A percentile compares a stretch with the other conserved stretches of the same genome.
These are phyloP conservation scores for Podospora anserina DNA, from an alignment of 495 filamentous ascomycete species.

Conservation along the genomic window DNA sequence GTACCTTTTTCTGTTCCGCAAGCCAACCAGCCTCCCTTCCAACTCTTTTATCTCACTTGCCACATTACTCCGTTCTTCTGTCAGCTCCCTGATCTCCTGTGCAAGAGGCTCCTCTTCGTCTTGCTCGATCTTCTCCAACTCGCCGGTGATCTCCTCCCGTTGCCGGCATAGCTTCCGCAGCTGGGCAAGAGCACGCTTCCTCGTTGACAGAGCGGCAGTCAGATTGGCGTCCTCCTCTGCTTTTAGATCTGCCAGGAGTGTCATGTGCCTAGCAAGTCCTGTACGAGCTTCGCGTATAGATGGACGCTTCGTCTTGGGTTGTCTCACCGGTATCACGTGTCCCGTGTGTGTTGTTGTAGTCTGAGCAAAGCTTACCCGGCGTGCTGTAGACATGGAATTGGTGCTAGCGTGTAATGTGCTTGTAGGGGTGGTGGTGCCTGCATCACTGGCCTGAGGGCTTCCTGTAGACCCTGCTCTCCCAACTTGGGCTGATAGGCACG, in stretches of 20 bases:
- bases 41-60: constrained; percentile 58
- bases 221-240: constrained; percentile 66
- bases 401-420: constrained; percentile 3
- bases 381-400: neutral
- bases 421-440: constrained; percentile 41
- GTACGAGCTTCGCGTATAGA: constrained; percentile 65
- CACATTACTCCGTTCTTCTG: constrained; percentile 52
- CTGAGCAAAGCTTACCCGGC: constrained; percentile 29
- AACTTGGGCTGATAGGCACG: constrained; percentile 53
- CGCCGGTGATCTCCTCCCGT: constrained; percentile 41
- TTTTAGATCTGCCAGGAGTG: constrained; percentile 67
- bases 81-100: constrained; percentile 54
- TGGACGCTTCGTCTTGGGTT: constrained; percentile 55
- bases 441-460: constrained; percentile 32
- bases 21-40: constrained; percentile 59
- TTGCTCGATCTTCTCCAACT: constrained; percentile 39
- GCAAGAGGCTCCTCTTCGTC: constrained; percentile 48
- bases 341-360: constrained; percentile 29
- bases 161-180: constrained; percentile 60
- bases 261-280: constrained; percentile 68
- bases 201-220: constrained; percentile 51
- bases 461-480: neutral
- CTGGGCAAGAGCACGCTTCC: constrained; percentile 56
- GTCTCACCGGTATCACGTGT: constrained; percentile 59
- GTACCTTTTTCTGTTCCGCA: constrained; percentile 62